Conservation (phyloP, 768 basidiomycete genomes). For the Agrocybe pediades region DNA sequence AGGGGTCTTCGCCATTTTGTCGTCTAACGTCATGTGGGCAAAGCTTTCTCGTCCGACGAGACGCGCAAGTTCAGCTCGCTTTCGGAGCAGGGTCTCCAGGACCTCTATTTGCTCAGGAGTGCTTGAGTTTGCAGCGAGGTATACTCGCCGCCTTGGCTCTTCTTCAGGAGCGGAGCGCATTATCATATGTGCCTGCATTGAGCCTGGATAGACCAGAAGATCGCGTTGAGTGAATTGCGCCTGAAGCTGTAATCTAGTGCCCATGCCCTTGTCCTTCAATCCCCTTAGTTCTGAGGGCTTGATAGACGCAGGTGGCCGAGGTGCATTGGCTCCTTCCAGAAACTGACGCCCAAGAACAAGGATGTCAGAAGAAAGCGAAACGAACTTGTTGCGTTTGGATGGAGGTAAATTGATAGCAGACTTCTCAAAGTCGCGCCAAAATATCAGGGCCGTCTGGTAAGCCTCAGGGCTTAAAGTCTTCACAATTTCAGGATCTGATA, state of each 20-base stretch:
- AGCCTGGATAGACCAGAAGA: conserved; percentile 81
- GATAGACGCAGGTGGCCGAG: conserved; percentile 68
- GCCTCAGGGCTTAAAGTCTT: conserved; percentile 72
- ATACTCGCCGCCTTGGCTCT: conserved; percentile 79
- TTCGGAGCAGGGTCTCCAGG: conserved; percentile 74
- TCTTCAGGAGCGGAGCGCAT: conserved; percentile 87
- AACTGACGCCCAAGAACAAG: conserved; percentile 87
- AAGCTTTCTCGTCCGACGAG: conserved; percentile 86
- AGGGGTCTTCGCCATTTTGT: conserved; percentile 98
- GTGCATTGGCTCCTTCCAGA: conserved; percentile 62
- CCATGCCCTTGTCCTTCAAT: conserved; percentile 77
- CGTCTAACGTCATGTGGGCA: conserved; percentile 82
- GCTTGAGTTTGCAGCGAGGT: conserved; percentile 80
- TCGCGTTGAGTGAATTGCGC: conserved; percentile 77
- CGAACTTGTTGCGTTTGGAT: conserved; percentile 76
- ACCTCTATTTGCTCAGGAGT: conserved; percentile 72
- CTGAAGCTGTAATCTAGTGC: conserved; percentile 70
- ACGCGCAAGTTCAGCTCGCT: conserved; percentile 79
- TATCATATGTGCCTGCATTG: conserved; percentile 91
- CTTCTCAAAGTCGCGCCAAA: conserved; percentile 96
- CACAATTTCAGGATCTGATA: conserved; percentile 68
- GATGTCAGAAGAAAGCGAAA: conserved; percentile 88
- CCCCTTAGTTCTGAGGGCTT: conserved; percentile 71
- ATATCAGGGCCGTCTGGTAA: conserved; percentile 87
- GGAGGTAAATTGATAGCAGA: conserved; percentile 91